Evolutionary conservation across 306 rosid species (phyloP).

Genomic region (Lupinus albus): DNA sequence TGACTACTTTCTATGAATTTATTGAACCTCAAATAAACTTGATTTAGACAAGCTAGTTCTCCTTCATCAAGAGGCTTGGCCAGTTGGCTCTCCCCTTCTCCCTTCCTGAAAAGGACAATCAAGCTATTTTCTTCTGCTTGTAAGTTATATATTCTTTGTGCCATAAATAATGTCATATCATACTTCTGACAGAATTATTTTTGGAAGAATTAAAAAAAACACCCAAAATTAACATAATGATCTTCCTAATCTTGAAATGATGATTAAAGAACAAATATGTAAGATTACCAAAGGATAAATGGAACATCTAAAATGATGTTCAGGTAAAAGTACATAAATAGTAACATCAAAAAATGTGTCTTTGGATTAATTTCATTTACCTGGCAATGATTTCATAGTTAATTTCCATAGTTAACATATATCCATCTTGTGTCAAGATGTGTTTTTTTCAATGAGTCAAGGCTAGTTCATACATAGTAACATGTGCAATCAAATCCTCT

Average conservation of each 20-base stretch:
- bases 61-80: no score
- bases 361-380: background rate
- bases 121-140: background rate
- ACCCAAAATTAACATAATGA: no score
- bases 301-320: background rate
- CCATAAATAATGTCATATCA: background rate
- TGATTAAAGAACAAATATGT: background rate
- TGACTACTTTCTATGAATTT: no score
- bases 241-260: no score
- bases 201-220: background rate
- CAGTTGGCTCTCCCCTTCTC: no score
- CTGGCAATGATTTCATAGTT: background rate
- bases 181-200: background rate
- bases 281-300: background rate
- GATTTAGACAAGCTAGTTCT: no score
- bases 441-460: background rate
- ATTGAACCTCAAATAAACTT: no score
- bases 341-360: no score
- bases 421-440: background rate
- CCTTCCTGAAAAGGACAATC: slow-evolving; percentile 17
- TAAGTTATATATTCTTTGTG: background rate
- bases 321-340: no score
- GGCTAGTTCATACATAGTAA: background rate
- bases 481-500: no score
- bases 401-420: background rate